phyloP scores from a whole-genome alignment of 371 early-diverging fungal species.

The Nematocida homosporus region DNA sequence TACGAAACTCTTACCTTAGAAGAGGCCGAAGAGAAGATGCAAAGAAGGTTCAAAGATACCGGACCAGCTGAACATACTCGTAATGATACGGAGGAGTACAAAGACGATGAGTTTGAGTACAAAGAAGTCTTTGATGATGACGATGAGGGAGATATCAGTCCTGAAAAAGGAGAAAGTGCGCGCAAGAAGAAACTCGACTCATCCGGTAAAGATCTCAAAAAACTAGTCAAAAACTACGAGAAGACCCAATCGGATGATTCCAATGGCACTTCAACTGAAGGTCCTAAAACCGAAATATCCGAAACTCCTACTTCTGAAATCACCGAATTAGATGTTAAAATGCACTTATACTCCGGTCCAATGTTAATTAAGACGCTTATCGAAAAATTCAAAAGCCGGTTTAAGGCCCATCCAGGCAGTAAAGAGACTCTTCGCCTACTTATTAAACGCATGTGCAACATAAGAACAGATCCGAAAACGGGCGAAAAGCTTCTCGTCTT shows the following conservation, averaged over 20 bases:
- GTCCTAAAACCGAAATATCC: neutral
- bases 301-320: slow-evolving; percentile 23
- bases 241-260: slow-evolving; percentile 24
- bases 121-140: slow-evolving; percentile 68
- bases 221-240: slow-evolving; percentile 62
- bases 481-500: slow-evolving; percentile 50
- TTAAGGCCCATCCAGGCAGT: slow-evolving; percentile 37
- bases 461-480: slow-evolving; percentile 32
- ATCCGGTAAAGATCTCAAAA: slow-evolving; percentile 59
- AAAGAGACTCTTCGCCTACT: slow-evolving; percentile 34
- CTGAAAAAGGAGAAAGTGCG: slow-evolving; percentile 42
- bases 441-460: slow-evolving; percentile 47
- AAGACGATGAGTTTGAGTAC: slow-evolving; percentile 67
- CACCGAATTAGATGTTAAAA: slow-evolving; percentile 44
- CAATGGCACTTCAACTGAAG: slow-evolving; percentile 41
- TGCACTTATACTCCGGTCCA: slow-evolving; percentile 32
- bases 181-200: slow-evolving; percentile 55
- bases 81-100: slow-evolving; percentile 70
- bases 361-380: slow-evolving; percentile 33
- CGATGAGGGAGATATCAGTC: slow-evolving; percentile 62
- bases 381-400: slow-evolving; percentile 42
- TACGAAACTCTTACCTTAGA: slow-evolving; percentile 77
- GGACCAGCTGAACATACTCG: slow-evolving; percentile 64
- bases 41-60: slow-evolving; percentile 43
- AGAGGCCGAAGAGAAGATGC: slow-evolving; percentile 82